Conservation (phyloP, 306 rosid species). For the Fragaria iinumae region DNA sequence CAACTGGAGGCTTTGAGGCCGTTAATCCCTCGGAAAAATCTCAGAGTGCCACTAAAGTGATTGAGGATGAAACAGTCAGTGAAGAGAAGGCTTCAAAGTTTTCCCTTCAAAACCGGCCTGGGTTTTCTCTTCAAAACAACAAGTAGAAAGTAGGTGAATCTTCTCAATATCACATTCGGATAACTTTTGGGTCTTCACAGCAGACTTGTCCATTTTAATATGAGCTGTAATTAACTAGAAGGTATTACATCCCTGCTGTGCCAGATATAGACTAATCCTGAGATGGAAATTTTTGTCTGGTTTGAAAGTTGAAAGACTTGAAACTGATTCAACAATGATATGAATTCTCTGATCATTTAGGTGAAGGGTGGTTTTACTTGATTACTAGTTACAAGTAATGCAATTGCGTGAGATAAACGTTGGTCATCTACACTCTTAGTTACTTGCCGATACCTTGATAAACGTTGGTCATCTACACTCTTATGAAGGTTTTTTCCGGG, state of each 20-base stretch:
- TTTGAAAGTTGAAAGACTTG: not conserved
- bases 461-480: too few relatives aligned
- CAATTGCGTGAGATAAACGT: not conserved
- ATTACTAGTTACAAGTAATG: not conserved
- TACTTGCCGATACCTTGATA: too few relatives aligned
- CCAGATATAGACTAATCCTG: slow-evolving; percentile 3
- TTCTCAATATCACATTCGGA: not conserved
- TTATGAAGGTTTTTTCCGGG: too few relatives aligned
- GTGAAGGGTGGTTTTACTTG: not conserved
- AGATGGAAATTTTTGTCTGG: not conserved
- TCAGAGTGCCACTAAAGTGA: slow-evolving; percentile 21
- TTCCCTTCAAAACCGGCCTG: slow-evolving; percentile 65
- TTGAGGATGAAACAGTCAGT: slow-evolving; percentile 12
- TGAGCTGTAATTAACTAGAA: slow-evolving; percentile 2
- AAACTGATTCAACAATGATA: not conserved
- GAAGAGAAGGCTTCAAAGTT: slow-evolving; percentile 38
- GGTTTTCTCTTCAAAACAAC: slow-evolving; percentile 66
- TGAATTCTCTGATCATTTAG: not conserved
- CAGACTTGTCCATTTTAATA: slow-evolving; percentile 1
- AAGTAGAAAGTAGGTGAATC: slow-evolving; percentile 29
- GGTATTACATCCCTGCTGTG: not conserved
- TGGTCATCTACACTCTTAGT: too few relatives aligned
- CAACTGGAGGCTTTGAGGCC: slow-evolving; percentile 31
- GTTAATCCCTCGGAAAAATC: slow-evolving; percentile 33
- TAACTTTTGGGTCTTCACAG: slow-evolving; percentile 1